These are phyloP conservation scores for Trichophyton simii DNA, from an alignment of 2,329 filamentous ascomycete genomes.

Conservation along the genomic window DNA sequence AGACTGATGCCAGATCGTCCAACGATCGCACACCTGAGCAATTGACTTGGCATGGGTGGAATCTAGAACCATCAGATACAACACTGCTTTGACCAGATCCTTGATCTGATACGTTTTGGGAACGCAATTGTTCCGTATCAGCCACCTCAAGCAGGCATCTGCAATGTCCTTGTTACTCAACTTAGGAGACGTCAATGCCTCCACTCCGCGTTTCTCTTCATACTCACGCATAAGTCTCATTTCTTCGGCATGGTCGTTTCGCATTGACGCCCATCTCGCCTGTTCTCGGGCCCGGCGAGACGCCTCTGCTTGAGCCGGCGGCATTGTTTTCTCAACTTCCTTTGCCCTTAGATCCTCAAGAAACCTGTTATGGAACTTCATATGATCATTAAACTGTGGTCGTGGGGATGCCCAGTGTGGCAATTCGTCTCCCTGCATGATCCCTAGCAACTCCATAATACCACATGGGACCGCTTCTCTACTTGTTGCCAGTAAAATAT, in stretches of 20 bases:
- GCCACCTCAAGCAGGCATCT: slow-evolving; percentile 17
- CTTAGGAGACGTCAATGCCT: slow-evolving; percentile 18
- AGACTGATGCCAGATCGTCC: slow-evolving; percentile 17
- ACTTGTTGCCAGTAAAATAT: slow-evolving; percentile 15
- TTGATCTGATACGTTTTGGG: slow-evolving; percentile 16
- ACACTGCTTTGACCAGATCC: slow-evolving; percentile 17
- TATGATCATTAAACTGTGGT: slow-evolving; percentile 7
- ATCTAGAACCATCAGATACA: slow-evolving; percentile 21
- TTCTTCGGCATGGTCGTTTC: slow-evolving; percentile 14
- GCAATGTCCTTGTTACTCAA: slow-evolving; percentile 17
- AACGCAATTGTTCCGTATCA: slow-evolving; percentile 16
- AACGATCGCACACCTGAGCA: slow-evolving; percentile 18
- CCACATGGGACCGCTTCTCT: slow-evolving; percentile 20
- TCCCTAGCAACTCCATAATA: slow-evolving; percentile 19
- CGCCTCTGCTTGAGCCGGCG: slow-evolving; percentile 18
- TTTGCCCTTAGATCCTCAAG: slow-evolving; percentile 13
- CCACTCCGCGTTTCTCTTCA: slow-evolving; percentile 16
- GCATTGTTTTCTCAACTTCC: slow-evolving; percentile 18
- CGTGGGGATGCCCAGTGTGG: slow-evolving; percentile 17
- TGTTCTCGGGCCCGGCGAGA: slow-evolving; percentile 14
- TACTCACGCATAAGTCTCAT: slow-evolving; percentile 12
- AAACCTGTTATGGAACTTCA: slow-evolving; percentile 13
- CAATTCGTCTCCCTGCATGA: slow-evolving; percentile 17
- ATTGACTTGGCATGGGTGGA: slow-evolving; percentile 14
- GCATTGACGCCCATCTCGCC: slow-evolving; percentile 11